phyloP scores from a whole-genome alignment of 306 rosid genomes.

The Cajanus cajan region DNA sequence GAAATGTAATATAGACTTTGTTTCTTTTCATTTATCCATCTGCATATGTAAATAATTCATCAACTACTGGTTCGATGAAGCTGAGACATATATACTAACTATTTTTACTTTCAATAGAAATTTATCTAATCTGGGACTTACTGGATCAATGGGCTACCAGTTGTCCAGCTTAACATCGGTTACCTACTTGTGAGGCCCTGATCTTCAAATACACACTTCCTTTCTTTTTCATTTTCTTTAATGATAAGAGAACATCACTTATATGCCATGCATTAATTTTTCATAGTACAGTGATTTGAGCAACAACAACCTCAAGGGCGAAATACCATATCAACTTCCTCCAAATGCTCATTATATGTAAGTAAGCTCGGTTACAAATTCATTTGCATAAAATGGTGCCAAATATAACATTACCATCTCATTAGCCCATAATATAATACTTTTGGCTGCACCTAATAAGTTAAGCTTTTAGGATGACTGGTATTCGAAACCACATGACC shows the following conservation, averaged over 20 bases:
- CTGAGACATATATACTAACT: constrained; percentile 21
- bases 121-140: constrained; percentile 58
- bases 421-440: background rate
- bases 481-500: background rate
- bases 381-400: background rate
- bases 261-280: constrained; percentile 49
- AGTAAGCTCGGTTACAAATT: constrained; percentile 34
- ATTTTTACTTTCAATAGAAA: constrained; percentile 45
- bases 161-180: constrained; percentile 72
- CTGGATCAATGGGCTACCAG: constrained; percentile 83
- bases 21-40: background rate
- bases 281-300: constrained; percentile 94
- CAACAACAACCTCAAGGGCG: constrained; percentile 74
- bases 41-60: background rate
- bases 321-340: constrained; percentile 90
- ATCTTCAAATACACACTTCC: constrained; percentile 20
- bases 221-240: background rate
- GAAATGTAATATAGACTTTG: constrained; percentile 51
- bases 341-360: constrained; percentile 72
- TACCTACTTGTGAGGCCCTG: constrained; percentile 70
- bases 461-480: background rate
- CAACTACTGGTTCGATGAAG: background rate
- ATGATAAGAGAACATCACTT: constrained; percentile 30
- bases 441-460: background rate
- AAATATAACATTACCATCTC: background rate